Evolutionary conservation across 805 yeast species (phyloP), one percentile per base, ranked within the genome.

Genomic region (Saitoella complicata): DNA sequence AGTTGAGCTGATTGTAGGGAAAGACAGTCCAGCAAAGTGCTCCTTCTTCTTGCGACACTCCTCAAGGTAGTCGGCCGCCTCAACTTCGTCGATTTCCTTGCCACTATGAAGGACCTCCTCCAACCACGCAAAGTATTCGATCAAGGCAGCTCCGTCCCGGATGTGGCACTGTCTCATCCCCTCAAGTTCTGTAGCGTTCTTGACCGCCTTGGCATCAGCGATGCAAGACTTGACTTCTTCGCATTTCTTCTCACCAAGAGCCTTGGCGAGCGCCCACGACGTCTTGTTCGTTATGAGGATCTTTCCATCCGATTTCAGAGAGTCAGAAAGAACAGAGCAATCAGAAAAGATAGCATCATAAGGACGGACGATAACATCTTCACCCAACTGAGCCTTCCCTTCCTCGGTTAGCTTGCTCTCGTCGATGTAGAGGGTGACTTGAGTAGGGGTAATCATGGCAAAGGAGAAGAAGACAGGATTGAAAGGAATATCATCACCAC

Each of bases 391-490:
- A 2, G 52, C 50, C 11, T 58, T 51, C 29, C 70, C 60, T 5
- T 65, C 66, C 7, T 60, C 61, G 35, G 59, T 50, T 43, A 72
- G 52, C 53, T 68, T 70, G 45, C 64, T 53, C 47, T 65, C 62
- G 49, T 80, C 73, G 6, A 77, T 64, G 56, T 78, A 84, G 10
- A 84, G 62, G 4, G 57, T 55, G 2, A 76, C 72, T 3, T 44
- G 40, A 21, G 45, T 40, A 2, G 55, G 52, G 11, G 71, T 63
- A 32, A 78, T 66, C 7, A 78, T 59, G 1, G 74, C 65, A 53
- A 77, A 81, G 6, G 87, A 68, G 61, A 76, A 85, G 58, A 88
- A 91, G 1, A 86, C 88, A 0, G 97, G 96, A 55, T 80, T 79
- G 58, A 71, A 88, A 4, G 78, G 78, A 47, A 88, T 78, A 58